Percentiles rank a stretch among this genome's conserved stretches.
Conservation (phyloP, 208 protist genomes). For the Acanthamoeba culbertsoni region DNA sequence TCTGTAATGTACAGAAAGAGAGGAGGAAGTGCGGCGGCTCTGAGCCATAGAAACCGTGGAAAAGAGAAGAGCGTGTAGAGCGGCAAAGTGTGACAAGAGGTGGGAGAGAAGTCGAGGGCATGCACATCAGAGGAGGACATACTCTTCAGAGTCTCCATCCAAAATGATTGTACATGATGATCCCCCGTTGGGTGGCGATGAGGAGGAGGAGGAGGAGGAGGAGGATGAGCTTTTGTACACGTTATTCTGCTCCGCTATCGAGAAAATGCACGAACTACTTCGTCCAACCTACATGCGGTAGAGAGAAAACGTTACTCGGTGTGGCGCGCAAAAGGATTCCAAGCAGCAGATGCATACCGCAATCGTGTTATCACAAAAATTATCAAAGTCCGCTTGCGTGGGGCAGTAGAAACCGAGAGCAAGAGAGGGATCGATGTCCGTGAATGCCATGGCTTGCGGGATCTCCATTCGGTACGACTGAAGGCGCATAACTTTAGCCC, state of each 20-base stretch:
- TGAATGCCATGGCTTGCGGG: not conserved
- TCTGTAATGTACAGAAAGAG: not conserved
- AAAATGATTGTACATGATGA: not conserved
- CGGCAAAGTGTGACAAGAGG: not conserved
- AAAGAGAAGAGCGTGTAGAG: not conserved
- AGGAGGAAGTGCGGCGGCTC: not conserved
- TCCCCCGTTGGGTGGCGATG: no score
- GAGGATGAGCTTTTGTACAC: not conserved
- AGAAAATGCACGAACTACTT: not conserved
- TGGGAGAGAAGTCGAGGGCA: not conserved
- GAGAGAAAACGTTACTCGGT: not conserved
- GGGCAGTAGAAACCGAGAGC: slow-evolving; percentile 33
- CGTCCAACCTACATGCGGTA: not conserved
- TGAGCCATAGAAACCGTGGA: not conserved
- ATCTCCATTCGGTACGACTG: slow-evolving; percentile 19
- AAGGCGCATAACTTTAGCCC: no score
- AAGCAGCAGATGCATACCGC: not conserved
- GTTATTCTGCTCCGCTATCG: not conserved
- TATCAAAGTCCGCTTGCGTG: slow-evolving; percentile 17
- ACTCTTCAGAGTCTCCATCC: not conserved
- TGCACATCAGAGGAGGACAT: not conserved
- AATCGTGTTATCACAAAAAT: not conserved
- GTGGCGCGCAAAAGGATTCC: not conserved
- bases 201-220: slow-evolving; percentile 4
- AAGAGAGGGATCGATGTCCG: slow-evolving; percentile 48